Percentiles rank a stretch among this genome's conserved stretches.
Conservation (phyloP, 176 grass and related monocot species). For the Canna indica region DNA sequence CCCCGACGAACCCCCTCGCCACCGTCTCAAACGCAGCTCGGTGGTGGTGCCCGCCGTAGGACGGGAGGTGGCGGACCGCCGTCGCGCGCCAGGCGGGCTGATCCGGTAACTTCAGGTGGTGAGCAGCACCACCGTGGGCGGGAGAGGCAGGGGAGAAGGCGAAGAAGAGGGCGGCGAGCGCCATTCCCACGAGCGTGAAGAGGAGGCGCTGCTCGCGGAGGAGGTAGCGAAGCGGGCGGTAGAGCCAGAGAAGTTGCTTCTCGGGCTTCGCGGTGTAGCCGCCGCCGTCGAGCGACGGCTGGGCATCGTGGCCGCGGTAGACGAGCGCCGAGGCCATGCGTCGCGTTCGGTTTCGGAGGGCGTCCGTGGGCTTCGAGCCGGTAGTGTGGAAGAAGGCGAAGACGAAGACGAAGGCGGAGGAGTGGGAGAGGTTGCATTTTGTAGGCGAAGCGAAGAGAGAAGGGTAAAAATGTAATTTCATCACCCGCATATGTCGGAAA, state of each 20-base stretch:
- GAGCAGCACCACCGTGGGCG: background rate
- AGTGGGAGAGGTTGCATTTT: background rate
- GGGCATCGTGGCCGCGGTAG: background rate
- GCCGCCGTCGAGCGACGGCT: background rate
- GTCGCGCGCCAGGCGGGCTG: background rate
- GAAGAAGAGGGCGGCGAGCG: constrained; percentile 1
- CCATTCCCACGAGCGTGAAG: constrained; percentile 11
- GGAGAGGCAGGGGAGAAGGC: background rate
- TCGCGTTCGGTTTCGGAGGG: too few relatives aligned
- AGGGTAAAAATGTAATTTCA: background rate
- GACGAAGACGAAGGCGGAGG: background rate
- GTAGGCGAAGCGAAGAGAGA: background rate
- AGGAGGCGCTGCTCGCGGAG: constrained; percentile 4
- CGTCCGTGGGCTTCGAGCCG: too few relatives aligned
- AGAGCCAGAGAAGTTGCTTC: constrained; percentile 1
- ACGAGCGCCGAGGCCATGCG: constrained; percentile 14
- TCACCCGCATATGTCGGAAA: too few relatives aligned
- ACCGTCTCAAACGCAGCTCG: background rate
- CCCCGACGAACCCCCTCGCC: constrained; percentile 43
- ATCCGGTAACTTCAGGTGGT: background rate
- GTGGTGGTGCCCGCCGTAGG: background rate
- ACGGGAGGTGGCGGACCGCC: background rate
- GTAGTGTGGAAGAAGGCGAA: background rate
- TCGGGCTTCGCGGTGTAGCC: constrained; percentile 4
- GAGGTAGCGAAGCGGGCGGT: constrained; percentile 10